A percentile compares a stretch with the other conserved stretches of the same genome.
Evolutionary conservation across 768 basidiomycete species (phyloP).

Genomic region (Solioccasus polychromus): DNA sequence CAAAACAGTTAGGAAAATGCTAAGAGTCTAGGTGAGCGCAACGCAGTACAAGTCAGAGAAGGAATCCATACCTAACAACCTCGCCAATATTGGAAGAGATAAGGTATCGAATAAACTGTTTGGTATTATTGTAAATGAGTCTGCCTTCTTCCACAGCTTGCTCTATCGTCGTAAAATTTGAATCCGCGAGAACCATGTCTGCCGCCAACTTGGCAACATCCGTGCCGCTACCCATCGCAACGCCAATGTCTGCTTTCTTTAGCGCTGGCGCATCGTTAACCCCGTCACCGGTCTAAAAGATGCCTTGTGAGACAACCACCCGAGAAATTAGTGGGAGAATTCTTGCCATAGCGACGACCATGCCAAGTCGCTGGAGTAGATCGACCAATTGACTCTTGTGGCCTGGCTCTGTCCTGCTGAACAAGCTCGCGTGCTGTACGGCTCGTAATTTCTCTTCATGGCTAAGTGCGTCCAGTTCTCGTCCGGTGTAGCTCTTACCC

Average conservation of each 20-base stretch:
- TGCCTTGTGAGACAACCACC: constrained; percentile 7
- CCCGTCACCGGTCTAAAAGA: constrained; percentile 82
- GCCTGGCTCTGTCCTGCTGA: constrained; percentile 90
- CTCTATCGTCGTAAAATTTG: constrained; percentile 97
- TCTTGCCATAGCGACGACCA: constrained; percentile 93
- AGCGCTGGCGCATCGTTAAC: constrained; percentile 98
- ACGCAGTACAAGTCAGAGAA: not conserved
- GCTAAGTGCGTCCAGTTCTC: constrained; percentile 80
- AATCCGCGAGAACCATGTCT: constrained; percentile 96
- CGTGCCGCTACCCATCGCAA: constrained; percentile 98
- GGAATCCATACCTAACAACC: constrained; percentile 71
- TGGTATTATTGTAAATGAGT: constrained; percentile 98
- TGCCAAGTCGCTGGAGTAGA: constrained; percentile 82
- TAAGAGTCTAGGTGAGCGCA: constrained; percentile 21
- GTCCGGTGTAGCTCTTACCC: constrained; percentile 95
- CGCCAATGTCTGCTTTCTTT: constrained; percentile 96
- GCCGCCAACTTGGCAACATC: constrained; percentile 98
- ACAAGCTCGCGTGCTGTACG: constrained; percentile 85
- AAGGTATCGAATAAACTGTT: constrained; percentile 99
- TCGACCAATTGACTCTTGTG: constrained; percentile 97
- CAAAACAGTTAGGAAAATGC: constrained; percentile 96
- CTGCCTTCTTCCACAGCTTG: constrained; percentile 95
- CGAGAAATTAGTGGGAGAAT: constrained; percentile 6
- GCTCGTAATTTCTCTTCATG: constrained; percentile 81
- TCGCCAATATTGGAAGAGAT: constrained; percentile 98